Evolutionary conservation across 2,329 filamentous ascomycete species (phyloP).

Genomic region (Blumeriella jaapii): DNA sequence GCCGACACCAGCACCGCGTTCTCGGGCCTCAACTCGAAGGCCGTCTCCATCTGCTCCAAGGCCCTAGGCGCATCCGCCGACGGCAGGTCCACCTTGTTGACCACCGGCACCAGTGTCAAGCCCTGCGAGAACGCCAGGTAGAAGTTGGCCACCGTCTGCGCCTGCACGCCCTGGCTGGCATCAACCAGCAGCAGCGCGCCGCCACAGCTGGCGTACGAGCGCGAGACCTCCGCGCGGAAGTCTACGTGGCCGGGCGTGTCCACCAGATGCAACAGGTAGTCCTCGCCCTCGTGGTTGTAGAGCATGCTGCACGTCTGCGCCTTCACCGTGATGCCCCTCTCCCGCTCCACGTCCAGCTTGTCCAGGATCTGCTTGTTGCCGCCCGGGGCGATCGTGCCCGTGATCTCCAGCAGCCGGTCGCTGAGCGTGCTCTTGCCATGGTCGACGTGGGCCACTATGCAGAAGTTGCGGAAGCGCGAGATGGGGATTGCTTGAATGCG

Average conservation of each 20-base stretch:
- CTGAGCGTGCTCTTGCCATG: constrained; percentile 96
- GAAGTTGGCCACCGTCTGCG: constrained; percentile 97
- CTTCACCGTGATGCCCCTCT: constrained; percentile 96
- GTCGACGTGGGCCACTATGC: constrained; percentile 96
- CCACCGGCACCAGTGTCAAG: constrained; percentile 73
- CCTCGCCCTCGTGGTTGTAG: constrained; percentile 72
- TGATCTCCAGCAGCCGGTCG: constrained; percentile 84
- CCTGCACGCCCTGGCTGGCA: constrained; percentile 91
- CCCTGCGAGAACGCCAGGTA: constrained; percentile 93
- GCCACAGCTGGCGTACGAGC: constrained; percentile 92
- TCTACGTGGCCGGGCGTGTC: constrained; percentile 97
- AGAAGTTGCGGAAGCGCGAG: constrained; percentile 83
- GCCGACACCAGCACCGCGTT: constrained; percentile 74
- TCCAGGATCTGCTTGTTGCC: constrained; percentile 92
- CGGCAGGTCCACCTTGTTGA: constrained; percentile 94
- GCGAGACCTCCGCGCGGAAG: constrained; percentile 89
- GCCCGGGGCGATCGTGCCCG: constrained; percentile 79
- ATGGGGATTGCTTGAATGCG: constrained; percentile 67
- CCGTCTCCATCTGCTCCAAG: constrained; percentile 71
- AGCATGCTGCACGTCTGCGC: constrained; percentile 98
- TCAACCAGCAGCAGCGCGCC: constrained; percentile 88
- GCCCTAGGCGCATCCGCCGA: constrained; percentile 81
- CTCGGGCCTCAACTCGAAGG: constrained; percentile 76
- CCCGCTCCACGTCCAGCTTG: constrained; percentile 91
- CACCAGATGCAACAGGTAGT: constrained; percentile 90